Conservation (phyloP, 2,329 filamentous ascomycete species). For the Fusarium sp. region DNA sequence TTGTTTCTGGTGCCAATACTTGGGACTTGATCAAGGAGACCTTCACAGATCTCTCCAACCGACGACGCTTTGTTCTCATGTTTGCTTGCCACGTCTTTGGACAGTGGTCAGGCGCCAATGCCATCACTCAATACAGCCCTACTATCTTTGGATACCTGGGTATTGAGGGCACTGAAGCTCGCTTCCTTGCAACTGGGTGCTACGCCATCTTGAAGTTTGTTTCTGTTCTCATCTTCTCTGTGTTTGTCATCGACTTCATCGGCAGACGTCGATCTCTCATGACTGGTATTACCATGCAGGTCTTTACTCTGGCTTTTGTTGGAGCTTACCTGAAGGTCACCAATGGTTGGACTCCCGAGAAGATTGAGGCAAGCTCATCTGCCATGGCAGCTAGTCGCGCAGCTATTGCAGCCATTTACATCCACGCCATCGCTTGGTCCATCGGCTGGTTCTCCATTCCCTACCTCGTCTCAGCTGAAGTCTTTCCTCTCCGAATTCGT, state of each 20-base stretch:
- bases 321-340: constrained; percentile 46
- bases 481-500: constrained; percentile 55
- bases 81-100: constrained; percentile 44
- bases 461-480: constrained; percentile 57
- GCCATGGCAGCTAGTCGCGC: constrained; percentile 48
- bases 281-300: constrained; percentile 47
- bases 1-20: constrained; percentile 44
- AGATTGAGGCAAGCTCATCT: constrained; percentile 25
- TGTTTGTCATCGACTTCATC: constrained; percentile 47
- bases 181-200: constrained; percentile 41
- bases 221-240: constrained; percentile 40
- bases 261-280: constrained; percentile 47
- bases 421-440: constrained; percentile 56
- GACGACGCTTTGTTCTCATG: constrained; percentile 45
- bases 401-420: constrained; percentile 55
- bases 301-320: constrained; percentile 44
- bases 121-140: constrained; percentile 45
- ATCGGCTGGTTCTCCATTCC: constrained; percentile 59
- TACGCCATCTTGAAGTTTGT: constrained; percentile 45
- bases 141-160: constrained; percentile 45
- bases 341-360: constrained; percentile 32
- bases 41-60: constrained; percentile 38
- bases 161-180: constrained; percentile 33
- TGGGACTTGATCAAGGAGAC: constrained; percentile 50
- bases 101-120: constrained; percentile 45